Percentiles rank a stretch among this genome's conserved stretches.
These are phyloP conservation scores for Yamadazyma takamatsuzukensis DNA, from an alignment of 805 yeast genomes.

Conservation along the genomic window DNA sequence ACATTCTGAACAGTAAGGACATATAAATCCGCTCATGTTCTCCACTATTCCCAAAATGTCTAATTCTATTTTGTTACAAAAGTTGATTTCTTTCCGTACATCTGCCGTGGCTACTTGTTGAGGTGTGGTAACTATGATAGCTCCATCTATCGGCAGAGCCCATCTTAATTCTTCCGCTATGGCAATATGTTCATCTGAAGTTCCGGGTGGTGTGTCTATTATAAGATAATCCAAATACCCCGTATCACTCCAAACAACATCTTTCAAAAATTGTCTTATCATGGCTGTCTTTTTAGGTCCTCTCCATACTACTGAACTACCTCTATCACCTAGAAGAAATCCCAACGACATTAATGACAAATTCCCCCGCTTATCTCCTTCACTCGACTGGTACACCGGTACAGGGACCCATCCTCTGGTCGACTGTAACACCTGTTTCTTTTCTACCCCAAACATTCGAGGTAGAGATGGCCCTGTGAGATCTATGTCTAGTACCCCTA, in stretches of 20 bases:
- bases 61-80: constrained; percentile 82
- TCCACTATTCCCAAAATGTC: constrained; percentile 83
- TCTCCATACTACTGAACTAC: constrained; percentile 94
- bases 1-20: constrained; percentile 91
- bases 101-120: constrained; percentile 92
- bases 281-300: constrained; percentile 98
- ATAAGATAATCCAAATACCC: constrained; percentile 70
- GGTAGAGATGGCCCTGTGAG: constrained; percentile 96
- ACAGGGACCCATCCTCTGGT: constrained; percentile 94
- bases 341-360: constrained; percentile 84
- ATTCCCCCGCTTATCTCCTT: constrained; percentile 24
- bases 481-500: constrained; percentile 95
- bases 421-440: constrained; percentile 74
- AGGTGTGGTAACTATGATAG: constrained; percentile 94
- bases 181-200: constrained; percentile 96
- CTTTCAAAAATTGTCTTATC: constrained; percentile 89
- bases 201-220: constrained; percentile 98
- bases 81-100: constrained; percentile 89
- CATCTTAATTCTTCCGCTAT: constrained; percentile 84
- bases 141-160: constrained; percentile 76
- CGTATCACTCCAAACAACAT: constrained; percentile 95
- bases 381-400: constrained; percentile 22
- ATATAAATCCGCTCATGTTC: constrained; percentile 94
- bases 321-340: constrained; percentile 76
- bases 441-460: constrained; percentile 90